phyloP scores from a whole-genome alignment of 345 rosid species.

The Excoecaria cochinchinensis region DNA sequence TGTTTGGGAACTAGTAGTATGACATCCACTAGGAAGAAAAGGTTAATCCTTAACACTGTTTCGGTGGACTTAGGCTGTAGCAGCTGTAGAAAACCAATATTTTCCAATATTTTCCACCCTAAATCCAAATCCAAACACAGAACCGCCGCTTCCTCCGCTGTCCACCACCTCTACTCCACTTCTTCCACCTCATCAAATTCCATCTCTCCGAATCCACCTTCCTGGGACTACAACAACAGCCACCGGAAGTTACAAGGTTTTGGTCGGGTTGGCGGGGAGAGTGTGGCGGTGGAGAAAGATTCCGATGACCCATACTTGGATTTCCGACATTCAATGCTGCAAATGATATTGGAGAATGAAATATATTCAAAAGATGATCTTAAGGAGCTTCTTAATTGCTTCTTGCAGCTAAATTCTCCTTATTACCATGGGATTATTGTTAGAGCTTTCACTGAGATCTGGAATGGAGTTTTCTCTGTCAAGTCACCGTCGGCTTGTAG shows the following conservation, averaged over 20 bases:
- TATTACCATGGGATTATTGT: conserved; percentile 75
- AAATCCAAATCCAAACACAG: conserved; percentile 39
- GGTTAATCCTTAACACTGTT: conserved; percentile 48
- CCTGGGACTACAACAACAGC: conserved; percentile 20
- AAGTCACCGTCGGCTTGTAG: conserved; percentile 16
- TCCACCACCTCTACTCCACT: conserved; percentile 17
- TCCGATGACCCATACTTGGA: conserved; percentile 91
- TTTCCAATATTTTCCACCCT: conserved; percentile 49
- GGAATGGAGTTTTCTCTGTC: conserved; percentile 74
- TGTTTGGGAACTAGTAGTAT: conserved; percentile 17
- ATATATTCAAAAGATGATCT: conserved; percentile 81
- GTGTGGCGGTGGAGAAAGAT: conserved; percentile 90
- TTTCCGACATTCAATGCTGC: conserved; percentile 89
- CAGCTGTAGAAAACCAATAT: conserved; percentile 60
- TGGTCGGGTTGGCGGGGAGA: conserved; percentile 58
- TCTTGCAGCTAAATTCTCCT: conserved; percentile 78
- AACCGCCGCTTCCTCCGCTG: conserved; percentile 22
- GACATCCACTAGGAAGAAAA: conserved; percentile 46
- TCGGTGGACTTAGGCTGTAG: conserved; percentile 70
- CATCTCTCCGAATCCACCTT: conserved; percentile 12
- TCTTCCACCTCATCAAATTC: conserved; percentile 25
- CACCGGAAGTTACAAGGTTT: conserved; percentile 37
- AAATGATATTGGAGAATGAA: conserved; percentile 88
- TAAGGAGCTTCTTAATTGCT: conserved; percentile 76
- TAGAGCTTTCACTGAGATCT: conserved; percentile 89